Evolutionary conservation across 2,329 filamentous ascomycete species (phyloP), one percentile per base, ranked within the genome.

Genomic region (Knoxdaviesia capensis): DNA sequence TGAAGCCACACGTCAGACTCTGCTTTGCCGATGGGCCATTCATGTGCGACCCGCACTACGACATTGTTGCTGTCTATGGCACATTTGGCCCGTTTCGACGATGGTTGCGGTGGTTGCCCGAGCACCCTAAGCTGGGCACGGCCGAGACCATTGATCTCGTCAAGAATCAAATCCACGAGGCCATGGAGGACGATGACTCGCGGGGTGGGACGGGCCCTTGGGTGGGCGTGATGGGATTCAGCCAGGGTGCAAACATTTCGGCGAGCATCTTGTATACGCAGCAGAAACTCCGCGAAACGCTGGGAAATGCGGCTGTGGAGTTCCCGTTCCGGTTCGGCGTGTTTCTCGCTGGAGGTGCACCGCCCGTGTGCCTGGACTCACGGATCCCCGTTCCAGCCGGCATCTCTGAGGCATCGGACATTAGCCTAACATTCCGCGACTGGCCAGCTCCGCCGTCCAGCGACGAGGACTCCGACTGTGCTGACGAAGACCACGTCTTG

Each of bases 1-100:
- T 85, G 1, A 54, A 59, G 38, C 55, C 65, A 6, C 57, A 66
- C 38, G 84, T 85, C 56, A 74, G 81, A 36, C 67, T 86, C 48
- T 74, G 80, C 52, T 88, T 80, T 59, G 74, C 71, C 48, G 72
- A 86, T 49, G 81, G 65, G 0, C 80, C 80, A 1, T 81, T 77
- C 55, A 62, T 66, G 44, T 77, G 72, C 48, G 54, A 63, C 3
- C 60, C 79, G 1, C 75, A 78, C 36, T 65, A 73, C 0, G 76
- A 71, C 48, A 71, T 86, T 9, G 56, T 73, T 20, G 56, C 65
- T 9, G 75, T 82, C 5, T 87, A 82, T 55, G 68, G 66, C 38
- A 66, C 74, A 46, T 68, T 64, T 45, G 79, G 69, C 0, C 80
- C 81, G 2, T 87, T 82, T 54, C 62, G 62, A 48, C 60, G 65